Evolutionary conservation across 352 stramenopile species (phyloP).

Genomic region (Phytophthora vignae): DNA sequence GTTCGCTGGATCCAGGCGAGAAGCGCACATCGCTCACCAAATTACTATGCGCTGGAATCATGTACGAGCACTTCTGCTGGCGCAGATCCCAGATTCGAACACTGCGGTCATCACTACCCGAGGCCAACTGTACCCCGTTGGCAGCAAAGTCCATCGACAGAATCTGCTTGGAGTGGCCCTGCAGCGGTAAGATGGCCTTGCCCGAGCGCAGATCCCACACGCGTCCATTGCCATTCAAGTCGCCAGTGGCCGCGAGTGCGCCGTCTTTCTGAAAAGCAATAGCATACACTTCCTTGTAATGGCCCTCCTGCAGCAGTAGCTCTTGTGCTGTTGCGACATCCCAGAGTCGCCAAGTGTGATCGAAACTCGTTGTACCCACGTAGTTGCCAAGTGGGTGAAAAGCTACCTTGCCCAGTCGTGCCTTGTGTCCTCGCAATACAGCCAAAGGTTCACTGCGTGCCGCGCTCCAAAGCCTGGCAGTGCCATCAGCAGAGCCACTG

Average conservation of each 20-base stretch:
- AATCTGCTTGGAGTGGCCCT: slow-evolving; percentile 97
- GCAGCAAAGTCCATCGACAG: slow-evolving; percentile 93
- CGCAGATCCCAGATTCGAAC: slow-evolving; percentile 97
- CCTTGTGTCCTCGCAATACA: slow-evolving; percentile 75
- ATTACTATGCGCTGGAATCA: slow-evolving; percentile 95
- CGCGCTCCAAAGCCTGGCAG: slow-evolving; percentile 79
- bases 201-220: slow-evolving; percentile 97
- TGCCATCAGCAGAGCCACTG: slow-evolving; percentile 80
- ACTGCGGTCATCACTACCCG: slow-evolving; percentile 96
- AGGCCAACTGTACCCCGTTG: slow-evolving; percentile 95
- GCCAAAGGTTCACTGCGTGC: slow-evolving; percentile 58
- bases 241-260: slow-evolving; percentile 93
- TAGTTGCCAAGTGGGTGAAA: slow-evolving; percentile 95
- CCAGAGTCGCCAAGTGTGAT: slow-evolving; percentile 98
- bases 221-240: slow-evolving; percentile 93
- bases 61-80: slow-evolving; percentile 91
- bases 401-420: slow-evolving; percentile 86
- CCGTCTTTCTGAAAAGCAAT: slow-evolving; percentile 97
- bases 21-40: slow-evolving; percentile 94
- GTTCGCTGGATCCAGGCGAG: slow-evolving; percentile 81
- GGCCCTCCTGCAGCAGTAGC: slow-evolving; percentile 96
- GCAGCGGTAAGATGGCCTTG: slow-evolving; percentile 89
- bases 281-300: slow-evolving; percentile 95
- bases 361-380: slow-evolving; percentile 96
- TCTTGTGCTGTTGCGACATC: slow-evolving; percentile 94